A percentile compares a stretch with the other conserved stretches of the same genome.
Conservation (phyloP, 352 stramenopile species). For the Pythium monospermum region DNA sequence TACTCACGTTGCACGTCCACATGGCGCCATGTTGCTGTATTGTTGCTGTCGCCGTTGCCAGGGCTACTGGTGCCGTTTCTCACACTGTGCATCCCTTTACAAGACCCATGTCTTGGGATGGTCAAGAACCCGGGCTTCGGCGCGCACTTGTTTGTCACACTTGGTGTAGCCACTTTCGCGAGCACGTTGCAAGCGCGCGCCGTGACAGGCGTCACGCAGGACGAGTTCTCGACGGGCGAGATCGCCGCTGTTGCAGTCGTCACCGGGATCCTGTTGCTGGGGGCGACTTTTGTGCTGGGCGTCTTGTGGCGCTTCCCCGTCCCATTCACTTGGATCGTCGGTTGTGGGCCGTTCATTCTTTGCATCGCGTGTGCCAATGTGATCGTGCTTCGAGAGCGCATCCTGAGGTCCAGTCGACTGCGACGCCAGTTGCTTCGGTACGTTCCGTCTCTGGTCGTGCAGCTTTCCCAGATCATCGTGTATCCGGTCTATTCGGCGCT, state of each 20-base stretch:
- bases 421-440: not conserved
- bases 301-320: conserved; percentile 17
- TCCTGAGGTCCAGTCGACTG: not conserved
- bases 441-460: not conserved
- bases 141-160: not conserved
- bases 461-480: not conserved
- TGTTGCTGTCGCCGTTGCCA: not conserved
- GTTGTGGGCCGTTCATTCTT: not conserved
- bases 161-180: not conserved
- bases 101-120: conserved; percentile 3
- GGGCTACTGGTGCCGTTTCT: not conserved
- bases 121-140: not conserved
- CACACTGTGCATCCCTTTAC: not conserved
- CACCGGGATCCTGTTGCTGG: not conserved
- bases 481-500: not conserved
- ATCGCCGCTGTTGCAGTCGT: not conserved
- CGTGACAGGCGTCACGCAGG: not conserved
- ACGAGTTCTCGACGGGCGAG: not conserved
- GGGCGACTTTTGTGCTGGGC: not conserved
- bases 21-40: not conserved
- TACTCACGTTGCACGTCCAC: not conserved
- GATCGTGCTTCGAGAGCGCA: conserved; percentile 4
- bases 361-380: conserved; percentile 3
- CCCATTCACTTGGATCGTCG: conserved; percentile 11
- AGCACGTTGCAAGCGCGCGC: not conserved